A percentile compares a stretch with the other conserved stretches of the same genome.
Conservation (phyloP, 371 early-diverging fungal species). For the Saksenaea oblongispora region DNA sequence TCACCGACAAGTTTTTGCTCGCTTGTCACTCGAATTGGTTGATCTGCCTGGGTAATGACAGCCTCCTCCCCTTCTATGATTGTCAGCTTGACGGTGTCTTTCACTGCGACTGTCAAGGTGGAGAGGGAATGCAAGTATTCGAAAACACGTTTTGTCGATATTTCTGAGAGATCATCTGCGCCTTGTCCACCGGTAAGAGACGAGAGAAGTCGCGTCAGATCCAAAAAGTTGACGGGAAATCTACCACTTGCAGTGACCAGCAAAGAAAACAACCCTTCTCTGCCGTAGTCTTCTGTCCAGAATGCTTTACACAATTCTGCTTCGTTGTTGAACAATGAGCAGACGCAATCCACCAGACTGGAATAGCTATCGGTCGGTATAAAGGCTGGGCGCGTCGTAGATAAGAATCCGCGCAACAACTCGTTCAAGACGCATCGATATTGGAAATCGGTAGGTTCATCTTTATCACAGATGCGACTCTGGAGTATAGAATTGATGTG, state of each 20-base stretch:
- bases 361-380: slow-evolving; percentile 32
- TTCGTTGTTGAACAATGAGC: slow-evolving; percentile 29
- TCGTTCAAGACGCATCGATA: slow-evolving; percentile 25
- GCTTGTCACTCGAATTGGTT: slow-evolving; percentile 21
- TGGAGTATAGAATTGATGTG: slow-evolving; percentile 14
- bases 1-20: slow-evolving; percentile 7
- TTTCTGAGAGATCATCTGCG: not conserved
- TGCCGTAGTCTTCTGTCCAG: slow-evolving; percentile 29
- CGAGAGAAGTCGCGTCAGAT: slow-evolving; percentile 27
- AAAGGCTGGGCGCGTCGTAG: slow-evolving; percentile 25
- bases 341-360: slow-evolving; percentile 22
- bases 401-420: slow-evolving; percentile 33
- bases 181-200: slow-evolving; percentile 22
- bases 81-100: slow-evolving; percentile 10
- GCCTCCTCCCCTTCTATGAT: slow-evolving; percentile 7
- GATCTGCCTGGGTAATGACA: slow-evolving; percentile 6
- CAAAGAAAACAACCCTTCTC: slow-evolving; percentile 19
- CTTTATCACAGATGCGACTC: slow-evolving; percentile 28
- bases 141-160: slow-evolving; percentile 29
- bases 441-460: slow-evolving; percentile 30
- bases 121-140: slow-evolving; percentile 23
- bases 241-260: slow-evolving; percentile 25
- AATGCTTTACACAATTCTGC: slow-evolving; percentile 27
- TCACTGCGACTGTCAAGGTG: slow-evolving; percentile 25
- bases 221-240: slow-evolving; percentile 34